These are phyloP conservation scores for Apiospora pterosperma DNA, from an alignment of 2,329 filamentous ascomycete species.

Conservation along the genomic window DNA sequence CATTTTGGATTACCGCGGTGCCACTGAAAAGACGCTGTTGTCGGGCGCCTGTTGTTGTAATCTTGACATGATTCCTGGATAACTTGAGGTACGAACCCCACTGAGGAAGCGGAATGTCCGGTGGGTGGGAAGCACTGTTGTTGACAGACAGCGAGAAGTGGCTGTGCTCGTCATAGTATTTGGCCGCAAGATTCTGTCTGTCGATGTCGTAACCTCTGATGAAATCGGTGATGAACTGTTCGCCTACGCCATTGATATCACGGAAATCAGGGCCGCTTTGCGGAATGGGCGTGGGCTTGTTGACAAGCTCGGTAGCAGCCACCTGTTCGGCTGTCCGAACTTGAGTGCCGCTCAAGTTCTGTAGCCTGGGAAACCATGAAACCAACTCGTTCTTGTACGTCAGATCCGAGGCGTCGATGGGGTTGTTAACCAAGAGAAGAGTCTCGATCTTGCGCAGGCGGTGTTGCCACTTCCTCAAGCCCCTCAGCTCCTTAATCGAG, in stretches of 20 bases:
- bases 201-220: constrained; percentile 72
- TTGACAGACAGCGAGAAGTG: constrained; percentile 76
- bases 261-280: constrained; percentile 65
- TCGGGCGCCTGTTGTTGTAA: constrained; percentile 57
- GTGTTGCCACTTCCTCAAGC: constrained; percentile 71
- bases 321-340: constrained; percentile 72
- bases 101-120: constrained; percentile 38
- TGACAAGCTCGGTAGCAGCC: constrained; percentile 47
- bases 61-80: constrained; percentile 73
- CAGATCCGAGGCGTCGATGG: constrained; percentile 59
- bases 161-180: constrained; percentile 74
- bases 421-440: constrained; percentile 74
- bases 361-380: constrained; percentile 79
- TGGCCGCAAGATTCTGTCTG: constrained; percentile 56
- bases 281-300: constrained; percentile 56
- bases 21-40: constrained; percentile 66
- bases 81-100: constrained; percentile 76
- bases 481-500: constrained; percentile 64
- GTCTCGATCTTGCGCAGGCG: constrained; percentile 79
- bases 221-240: constrained; percentile 72
- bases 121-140: constrained; percentile 50
- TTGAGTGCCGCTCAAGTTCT: constrained; percentile 70
- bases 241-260: constrained; percentile 71
- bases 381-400: constrained; percentile 66
- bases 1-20: constrained; percentile 57